Base-by-base conservation (phyloP, 495 filamentous ascomycete genomes). In the Glarea lozoyensis region DNA sequence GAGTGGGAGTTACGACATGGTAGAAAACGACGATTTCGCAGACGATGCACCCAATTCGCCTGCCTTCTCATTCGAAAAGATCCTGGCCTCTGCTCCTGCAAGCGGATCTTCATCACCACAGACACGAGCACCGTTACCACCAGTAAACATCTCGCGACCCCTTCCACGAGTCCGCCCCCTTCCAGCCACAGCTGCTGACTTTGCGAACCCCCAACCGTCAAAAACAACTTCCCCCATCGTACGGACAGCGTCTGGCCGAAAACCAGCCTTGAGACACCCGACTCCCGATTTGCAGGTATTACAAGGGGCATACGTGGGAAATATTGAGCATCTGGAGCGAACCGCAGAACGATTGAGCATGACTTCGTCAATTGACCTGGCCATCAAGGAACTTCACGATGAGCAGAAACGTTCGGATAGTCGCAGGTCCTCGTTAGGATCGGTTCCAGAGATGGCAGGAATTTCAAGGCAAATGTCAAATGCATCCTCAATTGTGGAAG, bases 301-400 rank as follows among this genome's bases (percentile, higher is more conserved):
- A 32, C 82, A 86, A 53, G 81, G 82, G 18, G 82, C 82, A 21
- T 86, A 82, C 54, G 62, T 78, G 0, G 47, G 44, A 27, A 90
- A 89, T 68, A 80, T 94, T 44, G 83, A 88, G 58, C 75, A 83
- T 32, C 67, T 94, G 49, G 88, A 94, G 55, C 73, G 79, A 48
- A 84, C 79, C 31, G 88, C 88, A 18, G 88, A 93, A 63, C 74
- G 81, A 27, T 66, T 94, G 56, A 88, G 82, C 54, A 75, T 78
- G 57, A 82, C 77, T 31, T 82, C 79, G n/a, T 80, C 81, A 12
- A 83, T 94, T 54, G 86, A 79, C 31, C 78, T 80, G 56, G 86
- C 88, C 52, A 86, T 94, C 40, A 78, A 82, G 46, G 81, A 84
- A 50, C 71, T 90, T 52, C 82, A 87, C 54, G 68, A 74, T 42